Evolutionary conservation across 73 alveolate species (phyloP).

Genomic region (Blepharisma japonicum): DNA sequence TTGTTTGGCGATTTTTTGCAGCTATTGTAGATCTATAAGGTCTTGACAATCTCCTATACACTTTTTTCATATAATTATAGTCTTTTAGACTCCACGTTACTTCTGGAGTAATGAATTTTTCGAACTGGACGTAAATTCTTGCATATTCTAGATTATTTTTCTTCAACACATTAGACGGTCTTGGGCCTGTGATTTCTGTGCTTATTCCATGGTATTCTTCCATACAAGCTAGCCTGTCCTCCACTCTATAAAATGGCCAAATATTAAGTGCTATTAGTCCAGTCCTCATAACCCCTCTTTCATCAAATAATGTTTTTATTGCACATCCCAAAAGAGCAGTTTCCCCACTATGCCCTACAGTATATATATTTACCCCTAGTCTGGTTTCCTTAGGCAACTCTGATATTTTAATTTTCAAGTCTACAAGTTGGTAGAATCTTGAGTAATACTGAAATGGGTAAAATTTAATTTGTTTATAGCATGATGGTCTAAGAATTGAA

Average conservation of each 20-base stretch:
- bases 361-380: slow-evolving; percentile 41
- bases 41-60: slow-evolving; percentile 36
- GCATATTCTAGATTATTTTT: slow-evolving; percentile 27
- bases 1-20: background rate
- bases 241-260: slow-evolving; percentile 60
- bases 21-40: slow-evolving; percentile 29
- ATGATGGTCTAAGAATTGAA: slow-evolving; percentile 32
- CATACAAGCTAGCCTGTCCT: slow-evolving; percentile 50
- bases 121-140: slow-evolving; percentile 42
- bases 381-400: slow-evolving; percentile 55
- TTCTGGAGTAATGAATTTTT: slow-evolving; percentile 34
- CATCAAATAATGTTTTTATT: slow-evolving; percentile 41
- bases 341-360: slow-evolving; percentile 31
- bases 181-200: background rate
- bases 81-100: slow-evolving; percentile 48
- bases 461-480: slow-evolving; percentile 28
- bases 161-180: background rate
- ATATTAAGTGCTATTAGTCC: slow-evolving; percentile 43
- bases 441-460: slow-evolving; percentile 36
- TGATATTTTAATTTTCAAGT: slow-evolving; percentile 46
- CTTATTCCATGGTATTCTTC: slow-evolving; percentile 48
- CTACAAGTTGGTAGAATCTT: slow-evolving; percentile 28
- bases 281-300: slow-evolving; percentile 34
- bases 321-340: slow-evolving; percentile 44
- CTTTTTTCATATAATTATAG: slow-evolving; percentile 44